A percentile compares a stretch with the other conserved stretches of the same genome.
These are phyloP conservation scores for Glaciozyma antarctica DNA, from an alignment of 768 basidiomycete species.

Conservation along the genomic window DNA sequence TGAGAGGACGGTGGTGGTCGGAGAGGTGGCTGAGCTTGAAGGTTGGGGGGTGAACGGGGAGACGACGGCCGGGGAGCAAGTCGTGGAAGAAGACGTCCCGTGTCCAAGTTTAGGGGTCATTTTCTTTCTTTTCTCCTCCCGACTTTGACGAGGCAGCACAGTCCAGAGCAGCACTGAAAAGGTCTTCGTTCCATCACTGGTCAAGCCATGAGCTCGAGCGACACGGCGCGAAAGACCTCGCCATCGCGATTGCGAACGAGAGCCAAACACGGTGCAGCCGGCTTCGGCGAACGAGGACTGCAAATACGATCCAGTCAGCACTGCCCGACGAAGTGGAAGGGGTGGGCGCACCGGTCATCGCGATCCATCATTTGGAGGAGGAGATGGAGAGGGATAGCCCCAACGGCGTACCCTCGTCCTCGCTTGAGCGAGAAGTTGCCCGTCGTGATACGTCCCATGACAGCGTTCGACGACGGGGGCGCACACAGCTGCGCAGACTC, in stretches of 20 bases:
- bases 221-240: constrained; percentile 11
- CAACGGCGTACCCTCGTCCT: constrained; percentile 70
- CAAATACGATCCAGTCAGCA: neutral
- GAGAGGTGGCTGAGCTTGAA: no score
- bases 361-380: constrained; percentile 5
- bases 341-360: constrained; percentile 5
- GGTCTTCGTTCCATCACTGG: no score
- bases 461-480: neutral
- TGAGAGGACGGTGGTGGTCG: no score
- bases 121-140: no score
- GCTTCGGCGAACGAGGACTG: no score
- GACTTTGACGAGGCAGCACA: no score
- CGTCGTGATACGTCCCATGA: constrained; percentile 72
- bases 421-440: constrained; percentile 71
- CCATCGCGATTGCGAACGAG: constrained; percentile 26
- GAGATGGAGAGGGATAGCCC: constrained; percentile 52
- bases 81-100: no score
- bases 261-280: constrained; percentile 8
- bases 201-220: neutral
- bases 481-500: constrained; percentile 13
- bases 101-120: no score
- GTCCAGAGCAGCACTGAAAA: no score
- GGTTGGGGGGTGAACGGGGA: no score
- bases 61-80: no score
- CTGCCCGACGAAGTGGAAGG: no score